Evolutionary conservation across 2,329 filamentous ascomycete species (phyloP).

Genomic region (Helminthosporium solani): DNA sequence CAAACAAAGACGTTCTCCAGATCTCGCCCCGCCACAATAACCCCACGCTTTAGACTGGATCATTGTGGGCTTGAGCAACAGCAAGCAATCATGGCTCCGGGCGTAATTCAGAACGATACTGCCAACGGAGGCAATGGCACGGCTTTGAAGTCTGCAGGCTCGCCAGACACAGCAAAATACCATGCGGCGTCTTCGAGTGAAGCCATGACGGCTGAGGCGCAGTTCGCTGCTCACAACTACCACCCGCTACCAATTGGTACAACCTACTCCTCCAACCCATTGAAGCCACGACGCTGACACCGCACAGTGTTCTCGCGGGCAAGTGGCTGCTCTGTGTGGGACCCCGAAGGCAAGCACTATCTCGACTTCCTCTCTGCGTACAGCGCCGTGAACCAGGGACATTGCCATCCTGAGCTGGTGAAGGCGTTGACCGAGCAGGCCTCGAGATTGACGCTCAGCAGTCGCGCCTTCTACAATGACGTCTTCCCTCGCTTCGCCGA

Average conservation of each 20-base stretch:
- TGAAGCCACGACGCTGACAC: constrained; percentile 11
- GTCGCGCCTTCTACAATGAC: constrained; percentile 95
- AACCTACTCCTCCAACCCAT: constrained; percentile 1
- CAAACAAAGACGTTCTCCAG: constrained; percentile 1
- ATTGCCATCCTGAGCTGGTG: constrained; percentile 95
- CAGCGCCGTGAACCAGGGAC: constrained; percentile 95
- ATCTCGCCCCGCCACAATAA: constrained; percentile 5
- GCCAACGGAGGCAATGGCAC: constrained; percentile 28
- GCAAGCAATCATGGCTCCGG: constrained; percentile 35
- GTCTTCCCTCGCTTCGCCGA: constrained; percentile 95
- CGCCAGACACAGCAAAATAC: constrained; percentile 51
- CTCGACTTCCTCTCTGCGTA: constrained; percentile 98
- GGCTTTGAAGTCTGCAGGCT: constrained; percentile 38
- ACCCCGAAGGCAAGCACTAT: constrained; percentile 88
- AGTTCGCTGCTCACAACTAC: constrained; percentile 97
- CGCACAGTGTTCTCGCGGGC: constrained; percentile 68
- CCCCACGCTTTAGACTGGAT: constrained; percentile 2
- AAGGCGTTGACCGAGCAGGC: constrained; percentile 89
- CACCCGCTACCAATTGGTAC: constrained; percentile 83
- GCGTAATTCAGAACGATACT: constrained; percentile 32
- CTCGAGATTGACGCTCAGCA: constrained; percentile 83
- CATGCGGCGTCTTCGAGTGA: constrained; percentile 76
- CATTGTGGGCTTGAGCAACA: constrained; percentile 1
- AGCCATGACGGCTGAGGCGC: constrained; percentile 78
- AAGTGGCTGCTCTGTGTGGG: constrained; percentile 87